Conservation (phyloP, 2,329 filamentous ascomycete species). For the Microascus cirrosus region DNA sequence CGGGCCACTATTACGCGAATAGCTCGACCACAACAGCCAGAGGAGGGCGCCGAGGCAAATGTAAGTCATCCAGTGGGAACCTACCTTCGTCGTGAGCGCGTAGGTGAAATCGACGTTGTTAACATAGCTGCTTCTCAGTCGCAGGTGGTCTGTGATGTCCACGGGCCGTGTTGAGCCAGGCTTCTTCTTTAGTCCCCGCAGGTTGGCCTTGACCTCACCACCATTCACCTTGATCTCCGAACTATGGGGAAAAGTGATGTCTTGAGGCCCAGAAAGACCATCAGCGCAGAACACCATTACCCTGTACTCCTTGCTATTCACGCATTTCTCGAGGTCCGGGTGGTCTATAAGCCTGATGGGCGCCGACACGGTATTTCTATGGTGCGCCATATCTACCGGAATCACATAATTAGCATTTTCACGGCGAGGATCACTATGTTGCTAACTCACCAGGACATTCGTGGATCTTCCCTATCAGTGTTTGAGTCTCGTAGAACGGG, state of each 20-base stretch:
- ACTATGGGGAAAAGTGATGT: slow-evolving; percentile 84
- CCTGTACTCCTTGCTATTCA: slow-evolving; percentile 49
- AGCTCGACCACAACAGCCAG: not conserved
- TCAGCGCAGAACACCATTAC: slow-evolving; percentile 77
- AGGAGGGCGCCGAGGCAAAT: not conserved
- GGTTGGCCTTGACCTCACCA: slow-evolving; percentile 82
- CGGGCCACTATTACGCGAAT: not conserved
- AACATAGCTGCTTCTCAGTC: slow-evolving; percentile 56
- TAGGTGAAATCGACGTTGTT: slow-evolving; percentile 84
- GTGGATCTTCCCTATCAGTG: slow-evolving; percentile 51
- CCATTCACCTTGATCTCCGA: slow-evolving; percentile 86
- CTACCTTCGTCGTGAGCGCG: slow-evolving; percentile 78
- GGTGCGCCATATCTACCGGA: slow-evolving; percentile 45
- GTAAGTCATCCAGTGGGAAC: slow-evolving; percentile 13
- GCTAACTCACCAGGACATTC: slow-evolving; percentile 59
- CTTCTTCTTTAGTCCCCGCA: slow-evolving; percentile 91
- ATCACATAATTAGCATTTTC: not conserved
- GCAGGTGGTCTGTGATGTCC: slow-evolving; percentile 72
- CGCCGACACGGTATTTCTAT: slow-evolving; percentile 35
- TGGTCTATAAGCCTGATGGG: slow-evolving; percentile 37
- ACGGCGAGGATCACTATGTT: slow-evolving; percentile 4
- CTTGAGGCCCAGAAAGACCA: slow-evolving; percentile 52
- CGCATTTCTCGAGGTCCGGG: slow-evolving; percentile 41
- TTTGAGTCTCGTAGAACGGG: slow-evolving; percentile 70
- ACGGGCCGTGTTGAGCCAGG: slow-evolving; percentile 88